These are phyloP conservation scores for Aphanomyces stellatus DNA, from an alignment of 352 stramenopile genomes.

Conservation along the genomic window DNA sequence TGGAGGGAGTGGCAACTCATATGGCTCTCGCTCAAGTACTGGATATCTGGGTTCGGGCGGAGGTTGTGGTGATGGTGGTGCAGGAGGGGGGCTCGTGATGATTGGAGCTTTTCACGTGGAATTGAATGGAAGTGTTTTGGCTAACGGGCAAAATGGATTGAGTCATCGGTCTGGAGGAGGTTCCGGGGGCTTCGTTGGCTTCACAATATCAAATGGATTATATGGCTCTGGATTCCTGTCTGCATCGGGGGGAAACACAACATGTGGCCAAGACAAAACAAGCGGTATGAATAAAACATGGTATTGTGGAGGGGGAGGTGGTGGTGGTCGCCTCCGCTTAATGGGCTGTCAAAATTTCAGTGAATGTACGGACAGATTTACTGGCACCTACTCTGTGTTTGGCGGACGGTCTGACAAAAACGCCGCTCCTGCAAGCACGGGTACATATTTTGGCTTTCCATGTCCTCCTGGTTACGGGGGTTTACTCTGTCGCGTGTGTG, in stretches of 20 bases:
- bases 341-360: conserved; percentile 59
- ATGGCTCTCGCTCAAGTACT: conserved; percentile 51
- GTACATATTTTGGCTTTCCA: conserved; percentile 72
- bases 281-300: conserved; percentile 9
- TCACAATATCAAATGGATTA: conserved; percentile 50
- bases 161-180: conserved; percentile 51
- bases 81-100: conserved; percentile 59
- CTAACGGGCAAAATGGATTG: conserved; percentile 45
- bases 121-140: conserved; percentile 60
- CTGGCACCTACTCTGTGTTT: conserved; percentile 70
- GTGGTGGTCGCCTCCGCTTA: conserved; percentile 60
- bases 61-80: conserved; percentile 53
- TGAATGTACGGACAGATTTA: conserved; percentile 55
- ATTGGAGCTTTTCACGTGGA: conserved; percentile 48
- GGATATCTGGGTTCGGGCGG: conserved; percentile 66
- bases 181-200: conserved; percentile 58
- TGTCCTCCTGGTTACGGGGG: conserved; percentile 63
- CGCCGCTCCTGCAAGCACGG: conserved; percentile 20
- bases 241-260: conserved; percentile 52
- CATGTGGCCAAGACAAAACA: conserved; percentile 32
- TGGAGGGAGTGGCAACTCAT: conserved; percentile 49
- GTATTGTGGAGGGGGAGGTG: conserved; percentile 61
- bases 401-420: conserved; percentile 37
- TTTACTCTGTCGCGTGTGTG: conserved; percentile 57
- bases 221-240: conserved; percentile 53